A percentile compares a stretch with the other conserved stretches of the same genome.
phyloP scores from a whole-genome alignment of 2,329 filamentous ascomycete genomes.

The Sporothrix mexicana region DNA sequence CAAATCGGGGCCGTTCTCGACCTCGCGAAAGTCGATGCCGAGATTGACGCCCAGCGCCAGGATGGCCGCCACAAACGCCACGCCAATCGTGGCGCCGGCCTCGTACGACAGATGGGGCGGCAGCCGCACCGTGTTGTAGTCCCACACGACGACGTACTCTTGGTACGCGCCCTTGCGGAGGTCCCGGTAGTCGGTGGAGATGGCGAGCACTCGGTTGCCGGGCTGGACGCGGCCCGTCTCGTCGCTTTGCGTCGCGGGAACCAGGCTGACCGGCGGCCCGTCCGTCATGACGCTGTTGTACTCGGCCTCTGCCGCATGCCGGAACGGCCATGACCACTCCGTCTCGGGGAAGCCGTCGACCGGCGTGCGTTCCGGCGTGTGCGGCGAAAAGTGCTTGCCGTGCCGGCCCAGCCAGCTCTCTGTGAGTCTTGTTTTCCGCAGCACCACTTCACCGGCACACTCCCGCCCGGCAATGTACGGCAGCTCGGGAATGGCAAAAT shows the following conservation, averaged over 20 bases:
- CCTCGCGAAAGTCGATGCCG: conserved; percentile 66
- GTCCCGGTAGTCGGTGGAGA: conserved; percentile 77
- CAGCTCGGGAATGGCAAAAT: conserved; percentile 70
- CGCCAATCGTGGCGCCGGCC: conserved; percentile 68
- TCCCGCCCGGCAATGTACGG: conserved; percentile 75
- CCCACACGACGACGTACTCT: conserved; percentile 68
- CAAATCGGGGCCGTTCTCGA: conserved; percentile 64
- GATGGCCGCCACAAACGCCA: conserved; percentile 73
- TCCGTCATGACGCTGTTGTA: too few species aligned
- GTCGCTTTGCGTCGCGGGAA: conserved; percentile 37
- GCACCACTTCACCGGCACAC: conserved; percentile 68
- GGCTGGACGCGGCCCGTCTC: conserved; percentile 56
- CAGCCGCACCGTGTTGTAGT: conserved; percentile 69
- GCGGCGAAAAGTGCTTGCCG: too few species aligned
- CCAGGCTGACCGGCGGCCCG: too few species aligned
- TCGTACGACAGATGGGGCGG: conserved; percentile 59
- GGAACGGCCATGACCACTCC: too few species aligned
- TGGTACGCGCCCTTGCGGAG: conserved; percentile 74
- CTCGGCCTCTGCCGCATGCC: too few species aligned
- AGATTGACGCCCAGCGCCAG: conserved; percentile 72
- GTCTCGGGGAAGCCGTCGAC: too few species aligned
- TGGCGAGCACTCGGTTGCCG: conserved; percentile 67
- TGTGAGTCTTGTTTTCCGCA: conserved; percentile 40
- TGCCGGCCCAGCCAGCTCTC: not conserved
- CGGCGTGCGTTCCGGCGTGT: too few species aligned